Percentiles rank a stretch among this genome's conserved stretches.
These are phyloP conservation scores for Candida sp. DNA, from an alignment of 1,139 yeast genomes.

Conservation along the genomic window DNA sequence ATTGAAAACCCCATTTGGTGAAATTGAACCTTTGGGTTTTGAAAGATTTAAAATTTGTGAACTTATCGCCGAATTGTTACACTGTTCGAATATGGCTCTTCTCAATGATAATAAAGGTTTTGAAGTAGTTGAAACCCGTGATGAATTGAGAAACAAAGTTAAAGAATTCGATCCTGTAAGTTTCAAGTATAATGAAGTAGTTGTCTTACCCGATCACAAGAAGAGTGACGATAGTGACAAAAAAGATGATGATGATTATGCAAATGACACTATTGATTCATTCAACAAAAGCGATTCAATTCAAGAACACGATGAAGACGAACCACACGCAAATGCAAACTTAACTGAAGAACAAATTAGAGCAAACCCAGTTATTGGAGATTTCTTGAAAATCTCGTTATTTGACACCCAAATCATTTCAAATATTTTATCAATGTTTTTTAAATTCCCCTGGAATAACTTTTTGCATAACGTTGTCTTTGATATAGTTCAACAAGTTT, in stretches of 20 bases:
- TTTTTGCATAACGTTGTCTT: slow-evolving; percentile 96
- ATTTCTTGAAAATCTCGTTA: slow-evolving; percentile 78
- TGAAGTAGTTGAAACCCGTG: slow-evolving; percentile 72
- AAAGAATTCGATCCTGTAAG: slow-evolving; percentile 45
- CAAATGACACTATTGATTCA: slow-evolving; percentile 45
- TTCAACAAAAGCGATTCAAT: slow-evolving; percentile 33
- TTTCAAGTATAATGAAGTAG: slow-evolving; percentile 46
- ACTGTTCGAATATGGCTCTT: slow-evolving; percentile 95
- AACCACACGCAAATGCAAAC: slow-evolving; percentile 52
- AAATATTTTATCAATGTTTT: slow-evolving; percentile 77
- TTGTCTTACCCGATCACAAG: slow-evolving; percentile 30
- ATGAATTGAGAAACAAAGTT: slow-evolving; percentile 55
- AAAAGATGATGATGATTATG: slow-evolving; percentile 18
- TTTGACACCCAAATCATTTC: slow-evolving; percentile 80
- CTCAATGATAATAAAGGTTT: slow-evolving; percentile 85
- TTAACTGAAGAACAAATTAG: slow-evolving; percentile 59
- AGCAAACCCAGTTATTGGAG: slow-evolving; percentile 81
- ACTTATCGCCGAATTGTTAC: slow-evolving; percentile 86
- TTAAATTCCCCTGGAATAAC: slow-evolving; percentile 96
- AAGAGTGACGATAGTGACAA: slow-evolving; percentile 11
- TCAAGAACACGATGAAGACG: slow-evolving; percentile 34
- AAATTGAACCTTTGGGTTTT: slow-evolving; percentile 84
- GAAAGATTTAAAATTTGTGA: slow-evolving; percentile 96
- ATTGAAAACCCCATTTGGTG: slow-evolving; percentile 57
- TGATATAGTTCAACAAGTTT: slow-evolving; percentile 94